Evolutionary conservation across 495 filamentous ascomycete genomes (phyloP).

Genomic region (Tetracladium setigerum): DNA sequence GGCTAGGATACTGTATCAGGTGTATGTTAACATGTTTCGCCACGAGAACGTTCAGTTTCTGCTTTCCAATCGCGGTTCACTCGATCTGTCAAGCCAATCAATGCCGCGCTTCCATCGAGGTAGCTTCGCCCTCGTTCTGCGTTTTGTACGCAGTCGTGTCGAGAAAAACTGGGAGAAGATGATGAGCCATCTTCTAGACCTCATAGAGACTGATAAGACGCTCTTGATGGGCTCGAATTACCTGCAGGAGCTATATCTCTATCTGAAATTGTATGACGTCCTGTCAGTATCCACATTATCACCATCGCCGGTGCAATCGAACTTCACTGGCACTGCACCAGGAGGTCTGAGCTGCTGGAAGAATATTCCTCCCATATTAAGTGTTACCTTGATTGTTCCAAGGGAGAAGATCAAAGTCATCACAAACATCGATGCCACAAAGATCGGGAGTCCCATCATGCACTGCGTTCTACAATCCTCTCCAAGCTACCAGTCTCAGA

Average conservation of each 20-base stretch:
- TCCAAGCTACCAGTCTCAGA: neutral
- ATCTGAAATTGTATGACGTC: conserved; percentile 24
- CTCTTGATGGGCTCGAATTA: conserved; percentile 1
- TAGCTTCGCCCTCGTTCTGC: conserved; percentile 30
- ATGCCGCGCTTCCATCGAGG: conserved; percentile 28
- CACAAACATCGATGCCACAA: conserved; percentile 9
- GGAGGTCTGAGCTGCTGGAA: conserved; percentile 26
- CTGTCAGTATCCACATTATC: conserved; percentile 15
- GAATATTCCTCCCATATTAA: conserved; percentile 25
- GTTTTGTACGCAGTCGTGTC: conserved; percentile 21
- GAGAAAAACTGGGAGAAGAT: conserved; percentile 37
- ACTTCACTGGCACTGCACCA: conserved; percentile 2
- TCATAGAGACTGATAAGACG: neutral
- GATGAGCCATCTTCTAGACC: conserved; percentile 15
- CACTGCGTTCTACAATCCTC: conserved; percentile 20
- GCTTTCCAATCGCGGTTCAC: conserved; percentile 6
- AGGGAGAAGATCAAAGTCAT: conserved; percentile 10
- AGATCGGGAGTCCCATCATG: conserved; percentile 17
- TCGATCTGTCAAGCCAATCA: neutral
- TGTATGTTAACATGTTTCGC: conserved; percentile 37
- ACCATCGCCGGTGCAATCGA: conserved; percentile 6
- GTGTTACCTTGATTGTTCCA: conserved; percentile 31
- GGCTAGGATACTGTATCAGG: conserved; percentile 25
- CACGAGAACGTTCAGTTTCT: conserved; percentile 22
- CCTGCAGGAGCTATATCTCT: conserved; percentile 19